phyloP scores from a whole-genome alignment of 2,329 filamentous ascomycete species.

The Cucurbitaria berberidis region DNA sequence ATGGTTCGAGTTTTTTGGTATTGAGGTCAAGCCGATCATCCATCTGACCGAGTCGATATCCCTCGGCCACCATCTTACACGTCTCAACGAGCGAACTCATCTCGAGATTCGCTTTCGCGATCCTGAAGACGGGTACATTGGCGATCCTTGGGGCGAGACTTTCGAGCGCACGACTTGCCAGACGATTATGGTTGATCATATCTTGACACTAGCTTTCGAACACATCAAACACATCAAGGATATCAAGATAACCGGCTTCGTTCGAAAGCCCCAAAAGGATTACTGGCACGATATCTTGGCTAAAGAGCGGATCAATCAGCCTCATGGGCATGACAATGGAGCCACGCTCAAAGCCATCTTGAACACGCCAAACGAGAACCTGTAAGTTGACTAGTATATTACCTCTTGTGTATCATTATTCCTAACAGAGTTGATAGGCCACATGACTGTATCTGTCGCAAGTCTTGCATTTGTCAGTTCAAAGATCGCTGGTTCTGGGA shows the following conservation, averaged over 20 bases:
- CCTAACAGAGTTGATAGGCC: background rate
- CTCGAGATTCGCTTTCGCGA: background rate
- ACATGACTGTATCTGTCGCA: background rate
- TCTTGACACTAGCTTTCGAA: background rate
- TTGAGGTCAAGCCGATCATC: background rate
- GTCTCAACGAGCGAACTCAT: background rate
- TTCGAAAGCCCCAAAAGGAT: background rate
- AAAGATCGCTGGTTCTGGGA: too few species aligned
- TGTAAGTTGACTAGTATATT: background rate
- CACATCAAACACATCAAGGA: background rate
- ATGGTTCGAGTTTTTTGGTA: constrained; percentile 9
- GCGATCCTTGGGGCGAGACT: background rate
- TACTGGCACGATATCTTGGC: background rate
- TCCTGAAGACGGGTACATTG: background rate
- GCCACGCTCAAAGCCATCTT: background rate
- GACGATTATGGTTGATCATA: background rate
- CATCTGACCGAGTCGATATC: background rate
- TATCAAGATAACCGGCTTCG: background rate
- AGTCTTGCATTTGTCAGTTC: background rate
- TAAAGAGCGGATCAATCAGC: background rate
- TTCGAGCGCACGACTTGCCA: background rate
- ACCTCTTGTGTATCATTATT: background rate
- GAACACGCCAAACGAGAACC: background rate
- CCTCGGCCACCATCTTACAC: background rate
- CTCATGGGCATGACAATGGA: background rate